Evolutionary conservation across 805 yeast genomes (phyloP).

Genomic region (Yarrowia sp.): DNA sequence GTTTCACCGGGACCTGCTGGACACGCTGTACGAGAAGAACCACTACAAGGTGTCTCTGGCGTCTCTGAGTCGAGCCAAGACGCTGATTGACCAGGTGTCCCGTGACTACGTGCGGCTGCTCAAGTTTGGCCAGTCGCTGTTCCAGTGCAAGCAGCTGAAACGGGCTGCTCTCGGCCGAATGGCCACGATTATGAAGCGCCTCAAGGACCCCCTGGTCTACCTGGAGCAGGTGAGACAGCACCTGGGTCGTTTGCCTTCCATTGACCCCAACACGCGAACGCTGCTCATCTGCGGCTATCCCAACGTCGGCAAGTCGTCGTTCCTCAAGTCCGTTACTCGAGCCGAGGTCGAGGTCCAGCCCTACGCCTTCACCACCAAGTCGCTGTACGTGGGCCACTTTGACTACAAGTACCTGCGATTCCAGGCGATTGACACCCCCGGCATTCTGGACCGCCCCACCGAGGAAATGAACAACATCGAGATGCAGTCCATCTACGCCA

Average conservation of each 20-base stretch:
- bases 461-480: conserved; percentile 99
- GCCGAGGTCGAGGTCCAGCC: conserved; percentile 99
- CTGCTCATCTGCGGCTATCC: conserved; percentile 98
- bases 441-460: conserved; percentile 97
- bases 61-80: conserved; percentile 90
- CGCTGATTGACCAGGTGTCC: conserved; percentile 92
- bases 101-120: conserved; percentile 93
- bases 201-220: conserved; percentile 91
- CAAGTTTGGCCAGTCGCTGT: conserved; percentile 96
- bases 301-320: conserved; percentile 97
- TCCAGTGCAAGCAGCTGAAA: conserved; percentile 98
- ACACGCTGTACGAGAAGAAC: conserved; percentile 95
- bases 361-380: conserved; percentile 98
- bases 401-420: conserved; percentile 97
- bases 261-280: conserved; percentile 98
- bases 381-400: conserved; percentile 96
- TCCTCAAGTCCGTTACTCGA: conserved; percentile 89
- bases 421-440: conserved; percentile 99
- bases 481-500: conserved; percentile 98
- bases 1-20: conserved; percentile 97
- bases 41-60: conserved; percentile 97
- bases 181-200: conserved; percentile 96
- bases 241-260: conserved; percentile 95
- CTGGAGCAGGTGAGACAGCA: conserved; percentile 99
- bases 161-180: conserved; percentile 99